A percentile compares a stretch with the other conserved stretches of the same genome.
These are phyloP conservation scores for Spinellus fusiger DNA, from an alignment of 192 early-diverging fungal species.

Conservation along the genomic window DNA sequence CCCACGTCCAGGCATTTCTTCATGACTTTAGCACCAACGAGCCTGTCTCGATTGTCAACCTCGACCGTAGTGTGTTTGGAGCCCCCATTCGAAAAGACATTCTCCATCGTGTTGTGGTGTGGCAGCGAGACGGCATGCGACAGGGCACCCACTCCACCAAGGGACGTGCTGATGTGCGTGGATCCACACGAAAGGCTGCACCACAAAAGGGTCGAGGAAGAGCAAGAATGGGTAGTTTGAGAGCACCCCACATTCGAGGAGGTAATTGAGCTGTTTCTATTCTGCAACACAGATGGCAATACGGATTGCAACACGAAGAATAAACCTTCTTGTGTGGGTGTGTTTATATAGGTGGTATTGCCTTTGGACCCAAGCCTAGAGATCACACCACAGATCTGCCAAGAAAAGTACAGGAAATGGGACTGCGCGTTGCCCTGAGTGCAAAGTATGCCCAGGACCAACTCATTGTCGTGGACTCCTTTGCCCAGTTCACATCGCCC, in stretches of 20 bases:
- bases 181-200: constrained; percentile 72
- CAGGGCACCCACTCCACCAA: constrained; percentile 85
- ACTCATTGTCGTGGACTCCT: constrained; percentile 74
- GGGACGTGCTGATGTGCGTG: constrained; percentile 75
- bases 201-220: constrained; percentile 92
- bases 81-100: constrained; percentile 73
- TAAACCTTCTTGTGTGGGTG: neutral
- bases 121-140: constrained; percentile 74
- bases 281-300: too few relatives aligned
- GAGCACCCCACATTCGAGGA: constrained; percentile 85
- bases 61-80: constrained; percentile 72
- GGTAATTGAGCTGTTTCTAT: constrained; percentile 43
- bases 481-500: constrained; percentile 41
- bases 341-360: constrained; percentile 51
- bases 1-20: constrained; percentile 66
- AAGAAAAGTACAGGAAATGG: constrained; percentile 80
- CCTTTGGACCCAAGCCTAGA: constrained; percentile 88
- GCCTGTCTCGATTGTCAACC: constrained; percentile 64
- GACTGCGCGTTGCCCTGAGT: constrained; percentile 76
- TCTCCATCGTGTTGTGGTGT: constrained; percentile 77
- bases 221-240: constrained; percentile 78
- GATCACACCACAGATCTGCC: constrained; percentile 77
- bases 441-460: constrained; percentile 90
- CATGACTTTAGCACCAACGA: constrained; percentile 68
- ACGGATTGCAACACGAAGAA: neutral